Base-by-base conservation (phyloP, 306 rosid genomes). In the Senna siamea region DNA sequence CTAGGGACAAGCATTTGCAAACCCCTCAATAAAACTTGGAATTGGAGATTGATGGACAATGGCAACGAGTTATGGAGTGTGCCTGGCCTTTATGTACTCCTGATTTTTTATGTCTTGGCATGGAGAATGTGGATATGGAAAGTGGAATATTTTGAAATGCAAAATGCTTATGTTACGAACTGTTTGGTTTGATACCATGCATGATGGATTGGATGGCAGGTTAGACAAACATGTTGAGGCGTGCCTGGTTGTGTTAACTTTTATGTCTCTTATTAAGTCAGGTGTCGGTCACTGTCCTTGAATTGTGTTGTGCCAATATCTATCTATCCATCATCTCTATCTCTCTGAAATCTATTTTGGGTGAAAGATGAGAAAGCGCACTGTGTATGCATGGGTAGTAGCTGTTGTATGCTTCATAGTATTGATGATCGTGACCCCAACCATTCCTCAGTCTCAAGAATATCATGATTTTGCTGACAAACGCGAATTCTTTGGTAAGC, bases 401-500 rank as follows among this genome's bases (percentile, higher is more conserved):
- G 92, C 93, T 7, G 23, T 89, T 54, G 54, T 84, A 41, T 73
- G 69, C 86, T 80, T 87, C 76, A 61, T 86, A 9, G 84, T 89
- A 51, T 76, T 91, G 52, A 85, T 93, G 93, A 13, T 85, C 58
- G 72, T 91, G 23, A 89, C 92, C 76, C 97, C 98, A 0, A 65
- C 82, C 54, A 89, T 93, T 66, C 97, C 96, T 40, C 97, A 93
- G 85, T 84, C 88, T 70, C 87, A 93, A 74, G 85, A 55, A 20
- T 93, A 91, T 83, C 97, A 93, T 62, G 79, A 91, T 79, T 93
- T 89, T 73, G 98, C 97, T 20, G 97, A 93, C 65, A 79, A 89
- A 15, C 90, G 98, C 65, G 28, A 48, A 9, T 83, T 85, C 80
- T 81, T 80, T 17, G 97, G 98, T 93, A 48, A 51, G 4, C 64